Base-by-base conservation (phyloP, 1,139 yeast genomes). In the Geotrichum phurueaensis region DNA sequence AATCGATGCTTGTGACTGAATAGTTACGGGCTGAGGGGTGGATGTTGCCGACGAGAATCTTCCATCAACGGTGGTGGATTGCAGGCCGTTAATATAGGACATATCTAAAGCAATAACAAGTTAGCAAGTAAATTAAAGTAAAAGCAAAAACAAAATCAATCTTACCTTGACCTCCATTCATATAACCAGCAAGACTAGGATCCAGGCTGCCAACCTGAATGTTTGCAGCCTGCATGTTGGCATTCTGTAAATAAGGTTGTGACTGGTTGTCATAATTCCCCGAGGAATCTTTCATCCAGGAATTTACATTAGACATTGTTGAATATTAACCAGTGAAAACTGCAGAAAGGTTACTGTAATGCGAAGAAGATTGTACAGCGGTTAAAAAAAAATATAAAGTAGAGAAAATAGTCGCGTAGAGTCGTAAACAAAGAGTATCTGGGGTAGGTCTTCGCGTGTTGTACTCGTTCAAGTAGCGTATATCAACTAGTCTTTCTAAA, bases 221-320 rank as follows among this genome's bases (percentile, higher is more conserved):
- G 36, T 22, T 33, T n/a, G 36, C 50, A n/a, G 50, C 49, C n/a
- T 55, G 58, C 27, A 55, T 27, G 36, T 15, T 33, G 29, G 27
- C 50, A 23, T 55, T 49, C n/a, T 55, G 58, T 36, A 55, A 13
- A 22, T 49, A 55, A 18, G 53, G n/a, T 23, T 48, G 57, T 20
- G 52, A 48, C 36, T 55, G 58, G 10, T 6, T 23, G 48, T 39
- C 58, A 29, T 50, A 55, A 39, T 36, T 53, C 15, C 33, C 58
- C n/a, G 50, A 55, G 4, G 58, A 50, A 36, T 55, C 58, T 29
- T 50, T 55, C 20, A 55, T 49, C 58, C 58, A 55, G 47, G 54
- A 20, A 36, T 55, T 55, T 23, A 39, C 58, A 39, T 50, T 53
- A 25, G 58, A 48, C 58, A 55, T 55, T 18, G 20, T n/a, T 7